Evolutionary conservation across 2,329 filamentous ascomycete species (phyloP).

Genomic region (Seiridium unicorne): DNA sequence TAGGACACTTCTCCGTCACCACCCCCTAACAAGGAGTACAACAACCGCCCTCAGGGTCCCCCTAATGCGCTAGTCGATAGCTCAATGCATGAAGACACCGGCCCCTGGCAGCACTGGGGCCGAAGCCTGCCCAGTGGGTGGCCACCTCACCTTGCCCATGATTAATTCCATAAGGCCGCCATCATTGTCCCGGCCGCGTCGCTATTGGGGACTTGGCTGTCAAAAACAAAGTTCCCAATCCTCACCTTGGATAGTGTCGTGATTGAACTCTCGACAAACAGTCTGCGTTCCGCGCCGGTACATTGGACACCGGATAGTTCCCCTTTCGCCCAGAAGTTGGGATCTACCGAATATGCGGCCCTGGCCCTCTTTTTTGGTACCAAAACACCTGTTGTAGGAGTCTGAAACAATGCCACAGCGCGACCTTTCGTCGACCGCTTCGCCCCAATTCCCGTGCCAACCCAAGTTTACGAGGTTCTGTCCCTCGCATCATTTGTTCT

Average conservation of each 20-base stretch:
- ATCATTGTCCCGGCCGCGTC: too few species aligned
- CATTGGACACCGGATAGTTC: too few species aligned
- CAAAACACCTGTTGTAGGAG: conserved; percentile 1
- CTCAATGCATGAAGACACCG: background rate
- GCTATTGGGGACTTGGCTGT: too few species aligned
- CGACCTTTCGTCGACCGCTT: background rate
- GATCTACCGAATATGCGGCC: background rate
- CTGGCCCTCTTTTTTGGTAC: background rate
- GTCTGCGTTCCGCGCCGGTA: too few species aligned
- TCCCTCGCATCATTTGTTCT: too few species aligned
- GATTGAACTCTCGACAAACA: too few species aligned
- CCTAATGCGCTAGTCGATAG: background rate
- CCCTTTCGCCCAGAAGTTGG: too few species aligned
- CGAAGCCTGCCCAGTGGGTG: background rate
- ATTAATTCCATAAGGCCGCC: too few species aligned
- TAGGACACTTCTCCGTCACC: background rate
- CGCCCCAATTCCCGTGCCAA: background rate
- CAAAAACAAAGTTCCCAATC: too few species aligned
- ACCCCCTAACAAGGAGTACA: background rate
- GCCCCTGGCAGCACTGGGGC: background rate
- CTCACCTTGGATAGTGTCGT: too few species aligned
- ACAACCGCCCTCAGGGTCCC: background rate
- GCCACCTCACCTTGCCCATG: too few species aligned
- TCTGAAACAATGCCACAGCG: conserved; percentile 1
- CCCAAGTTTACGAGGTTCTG: too few species aligned